Base-by-base conservation (phyloP, 495 filamentous ascomycete species). In the Penicillium herquei region DNA sequence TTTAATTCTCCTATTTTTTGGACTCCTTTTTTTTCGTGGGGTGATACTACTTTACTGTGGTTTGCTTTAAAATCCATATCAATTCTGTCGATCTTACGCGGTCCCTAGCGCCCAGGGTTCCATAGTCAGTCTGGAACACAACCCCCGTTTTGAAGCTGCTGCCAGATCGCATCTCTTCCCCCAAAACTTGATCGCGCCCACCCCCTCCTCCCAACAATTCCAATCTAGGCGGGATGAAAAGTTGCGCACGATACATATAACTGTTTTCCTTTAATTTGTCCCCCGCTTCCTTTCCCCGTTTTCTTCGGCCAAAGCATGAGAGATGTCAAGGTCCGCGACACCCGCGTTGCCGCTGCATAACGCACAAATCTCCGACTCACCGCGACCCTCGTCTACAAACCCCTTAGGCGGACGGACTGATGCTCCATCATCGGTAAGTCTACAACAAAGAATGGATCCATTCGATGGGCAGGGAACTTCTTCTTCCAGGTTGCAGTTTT, bases 281-380 rank as follows among this genome's bases (percentile, higher is more conserved):
- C 50, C 58, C 30, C 30, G 58, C 14, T 26, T 54, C 57, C 39
- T 64, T 62, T 51, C 54, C 51, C 30, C 8, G 14, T 37, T 16
- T 34, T 32, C 12, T 30, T 51, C 35, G 42, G 54, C 46, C 55
- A 69, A 66, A 70, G 72, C 67, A 77, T 83, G 80, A 78, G 71
- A 81, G 63, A 85, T 84, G 81, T 85, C 80, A 75, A 82, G 77
- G 72, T 80, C 83, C 56, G 67, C 74, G 55, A 80, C 81, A 59
- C 81, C 82, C 63, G 70, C 79, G 58, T 72, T 85, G 40, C 78
- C 80, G 62, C 70, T 81, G 68, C 72, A 83, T 71, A 77, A 82
- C 75, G 74, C 70, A 63, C 70, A 74, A 56, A 62, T 59, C 48
- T 52, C 69, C 57, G 64, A 66, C 37, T 61, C 50, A 57, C 63